These are phyloP conservation scores for Leccinum solheimii DNA, from an alignment of 1,284 basidiomycete genomes.

Conservation along the genomic window DNA sequence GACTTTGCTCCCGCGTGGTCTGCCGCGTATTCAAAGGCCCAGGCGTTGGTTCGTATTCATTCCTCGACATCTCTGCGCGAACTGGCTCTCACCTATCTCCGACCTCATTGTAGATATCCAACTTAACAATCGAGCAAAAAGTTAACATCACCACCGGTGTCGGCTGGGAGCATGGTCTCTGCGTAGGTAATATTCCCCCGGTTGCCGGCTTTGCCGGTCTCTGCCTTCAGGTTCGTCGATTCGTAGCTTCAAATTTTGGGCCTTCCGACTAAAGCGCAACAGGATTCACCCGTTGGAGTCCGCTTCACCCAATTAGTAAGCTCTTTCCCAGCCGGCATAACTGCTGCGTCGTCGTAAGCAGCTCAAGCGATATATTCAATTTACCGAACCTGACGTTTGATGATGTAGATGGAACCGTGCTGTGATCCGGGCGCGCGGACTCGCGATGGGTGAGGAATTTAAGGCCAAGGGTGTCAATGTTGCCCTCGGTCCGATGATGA, in stretches of 20 bases:
- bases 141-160: constrained; percentile 44
- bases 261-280: neutral
- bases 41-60: constrained; percentile 31
- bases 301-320: constrained; percentile 40
- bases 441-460: constrained; percentile 73
- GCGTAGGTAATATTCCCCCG: constrained; percentile 44
- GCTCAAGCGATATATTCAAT: neutral
- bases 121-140: constrained; percentile 43
- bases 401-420: constrained; percentile 33
- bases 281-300: constrained; percentile 58
- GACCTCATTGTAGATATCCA: constrained; percentile 33
- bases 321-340: constrained; percentile 56
- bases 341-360: constrained; percentile 54
- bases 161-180: constrained; percentile 40
- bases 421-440: constrained; percentile 61
- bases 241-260: neutral
- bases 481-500: constrained; percentile 59
- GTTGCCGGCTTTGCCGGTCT: constrained; percentile 32
- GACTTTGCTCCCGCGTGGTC: constrained; percentile 44
- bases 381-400: neutral
- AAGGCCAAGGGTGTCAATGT: constrained; percentile 73
- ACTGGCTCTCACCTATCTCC: neutral
- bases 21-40: constrained; percentile 40
- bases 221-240: constrained; percentile 30
- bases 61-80: neutral